A percentile compares a stretch with the other conserved stretches of the same genome.
Conservation (phyloP, 2,329 filamentous ascomycete genomes). For the Colletotrichum sp. region DNA sequence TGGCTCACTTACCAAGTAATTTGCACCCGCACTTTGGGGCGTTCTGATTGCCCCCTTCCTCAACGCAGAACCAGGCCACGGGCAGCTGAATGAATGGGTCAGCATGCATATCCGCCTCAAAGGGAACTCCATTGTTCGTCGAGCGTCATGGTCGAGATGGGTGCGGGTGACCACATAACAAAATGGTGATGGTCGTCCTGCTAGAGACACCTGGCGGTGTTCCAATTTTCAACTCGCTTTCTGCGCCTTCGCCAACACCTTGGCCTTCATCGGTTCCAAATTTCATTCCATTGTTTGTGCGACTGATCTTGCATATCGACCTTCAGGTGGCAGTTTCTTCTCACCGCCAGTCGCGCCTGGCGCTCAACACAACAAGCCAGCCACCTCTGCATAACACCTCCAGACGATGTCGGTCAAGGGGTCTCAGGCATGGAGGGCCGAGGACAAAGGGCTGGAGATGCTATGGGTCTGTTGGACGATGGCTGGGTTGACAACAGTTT, state of each 20-base stretch:
- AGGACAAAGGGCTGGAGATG: background rate
- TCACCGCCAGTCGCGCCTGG: background rate
- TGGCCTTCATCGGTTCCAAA: background rate
- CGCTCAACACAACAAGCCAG: background rate
- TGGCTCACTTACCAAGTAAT: background rate
- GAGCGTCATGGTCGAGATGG: background rate
- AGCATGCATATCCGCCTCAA: background rate
- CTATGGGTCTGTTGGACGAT: background rate
- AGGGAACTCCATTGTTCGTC: background rate
- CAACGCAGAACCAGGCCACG: background rate
- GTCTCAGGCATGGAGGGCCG: background rate
- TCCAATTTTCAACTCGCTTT: background rate
- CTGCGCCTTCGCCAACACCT: background rate
- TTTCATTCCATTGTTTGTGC: background rate
- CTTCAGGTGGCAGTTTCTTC: background rate
- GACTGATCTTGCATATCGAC: background rate
- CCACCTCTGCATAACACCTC: background rate
- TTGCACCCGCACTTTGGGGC: background rate
- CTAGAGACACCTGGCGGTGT: background rate
- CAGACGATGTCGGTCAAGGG: background rate
- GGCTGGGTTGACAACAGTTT: background rate
- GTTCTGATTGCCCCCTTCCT: background rate
- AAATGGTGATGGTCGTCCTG: background rate
- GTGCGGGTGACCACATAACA: background rate
- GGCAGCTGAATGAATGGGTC: background rate